phyloP scores from a whole-genome alignment of 345 rosid genomes.

The Limnanthes douglasii region DNA sequence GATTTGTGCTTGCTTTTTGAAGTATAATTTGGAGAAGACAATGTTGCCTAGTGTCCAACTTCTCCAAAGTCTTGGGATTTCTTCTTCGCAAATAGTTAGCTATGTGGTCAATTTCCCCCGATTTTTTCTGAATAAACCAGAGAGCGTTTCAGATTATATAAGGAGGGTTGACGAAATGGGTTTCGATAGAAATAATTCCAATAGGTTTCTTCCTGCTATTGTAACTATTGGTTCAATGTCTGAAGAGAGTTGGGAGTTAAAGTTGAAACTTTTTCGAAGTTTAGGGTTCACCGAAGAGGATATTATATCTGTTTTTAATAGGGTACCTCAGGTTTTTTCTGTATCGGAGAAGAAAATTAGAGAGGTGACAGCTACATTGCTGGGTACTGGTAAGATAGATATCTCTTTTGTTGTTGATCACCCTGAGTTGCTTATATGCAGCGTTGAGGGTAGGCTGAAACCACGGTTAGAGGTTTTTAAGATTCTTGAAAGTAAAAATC shows the following conservation, averaged over 20 bases:
- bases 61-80: slow-evolving; percentile 12
- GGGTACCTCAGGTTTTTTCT: slow-evolving; percentile 14
- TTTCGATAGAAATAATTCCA: slow-evolving; percentile 13
- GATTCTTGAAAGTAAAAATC: slow-evolving; percentile 14
- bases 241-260: slow-evolving; percentile 14
- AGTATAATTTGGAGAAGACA: slow-evolving; percentile 13
- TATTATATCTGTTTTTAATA: slow-evolving; percentile 10
- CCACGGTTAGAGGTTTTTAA: slow-evolving; percentile 11
- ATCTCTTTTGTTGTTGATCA: slow-evolving; percentile 8
- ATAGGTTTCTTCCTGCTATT: slow-evolving; percentile 13
- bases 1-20: slow-evolving; percentile 9
- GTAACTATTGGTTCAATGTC: slow-evolving; percentile 14
- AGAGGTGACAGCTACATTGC: slow-evolving; percentile 3
- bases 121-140: slow-evolving; percentile 11
- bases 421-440: slow-evolving; percentile 12
- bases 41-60: slow-evolving; percentile 15
- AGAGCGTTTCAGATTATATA: slow-evolving; percentile 7
- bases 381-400: neutral
- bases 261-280: slow-evolving; percentile 11
- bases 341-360: slow-evolving; percentile 15
- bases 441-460: slow-evolving; percentile 13
- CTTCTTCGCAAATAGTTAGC: slow-evolving; percentile 7
- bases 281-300: slow-evolving; percentile 19
- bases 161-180: slow-evolving; percentile 18
- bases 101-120: slow-evolving; percentile 6